Percentiles rank a stretch among this genome's conserved stretches.
Conservation (phyloP, 768 basidiomycete genomes). For the Tubosaeta sp. region DNA sequence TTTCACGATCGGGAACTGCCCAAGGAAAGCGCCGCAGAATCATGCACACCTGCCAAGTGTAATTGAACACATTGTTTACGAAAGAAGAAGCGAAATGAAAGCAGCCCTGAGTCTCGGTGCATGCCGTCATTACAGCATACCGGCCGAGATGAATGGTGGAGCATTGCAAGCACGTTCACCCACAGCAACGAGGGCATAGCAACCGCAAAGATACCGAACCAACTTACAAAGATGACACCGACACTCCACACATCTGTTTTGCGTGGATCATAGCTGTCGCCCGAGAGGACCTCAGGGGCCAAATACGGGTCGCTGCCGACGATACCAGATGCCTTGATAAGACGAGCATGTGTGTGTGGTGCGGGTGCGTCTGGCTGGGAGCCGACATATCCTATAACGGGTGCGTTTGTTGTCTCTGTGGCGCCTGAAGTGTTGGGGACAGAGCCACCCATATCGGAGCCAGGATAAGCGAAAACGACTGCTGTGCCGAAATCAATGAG, state of each 20-base stretch:
- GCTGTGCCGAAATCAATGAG: slow-evolving; percentile 99
- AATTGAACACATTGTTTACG: slow-evolving; percentile 12
- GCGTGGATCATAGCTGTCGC: slow-evolving; percentile 85
- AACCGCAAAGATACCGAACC: not conserved
- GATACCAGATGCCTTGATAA: slow-evolving; percentile 74
- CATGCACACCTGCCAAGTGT: slow-evolving; percentile 62
- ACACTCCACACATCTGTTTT: slow-evolving; percentile 99
- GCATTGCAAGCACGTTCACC: not conserved
- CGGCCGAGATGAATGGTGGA: not conserved
- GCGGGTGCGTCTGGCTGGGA: slow-evolving; percentile 21
- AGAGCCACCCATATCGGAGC: slow-evolving; percentile 58
- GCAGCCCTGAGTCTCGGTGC: not conserved
- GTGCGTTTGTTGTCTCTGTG: not conserved
- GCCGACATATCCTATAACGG: slow-evolving; percentile 18
- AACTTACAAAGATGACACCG: slow-evolving; percentile 89
- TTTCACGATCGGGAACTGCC: slow-evolving; percentile 96
- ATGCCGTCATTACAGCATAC: slow-evolving; percentile 3
- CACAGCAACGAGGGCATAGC: not conserved
- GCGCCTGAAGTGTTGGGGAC: slow-evolving; percentile 8
- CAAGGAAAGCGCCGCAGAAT: slow-evolving; percentile 95
- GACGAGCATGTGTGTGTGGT: slow-evolving; percentile 38
- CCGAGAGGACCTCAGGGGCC: slow-evolving; percentile 87
- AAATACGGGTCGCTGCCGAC: slow-evolving; percentile 98
- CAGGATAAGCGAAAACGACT: slow-evolving; percentile 99
- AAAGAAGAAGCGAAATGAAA: slow-evolving; percentile 5